Conservation (phyloP, 495 filamentous ascomycete species). For the Podospora pseudocomata region DNA sequence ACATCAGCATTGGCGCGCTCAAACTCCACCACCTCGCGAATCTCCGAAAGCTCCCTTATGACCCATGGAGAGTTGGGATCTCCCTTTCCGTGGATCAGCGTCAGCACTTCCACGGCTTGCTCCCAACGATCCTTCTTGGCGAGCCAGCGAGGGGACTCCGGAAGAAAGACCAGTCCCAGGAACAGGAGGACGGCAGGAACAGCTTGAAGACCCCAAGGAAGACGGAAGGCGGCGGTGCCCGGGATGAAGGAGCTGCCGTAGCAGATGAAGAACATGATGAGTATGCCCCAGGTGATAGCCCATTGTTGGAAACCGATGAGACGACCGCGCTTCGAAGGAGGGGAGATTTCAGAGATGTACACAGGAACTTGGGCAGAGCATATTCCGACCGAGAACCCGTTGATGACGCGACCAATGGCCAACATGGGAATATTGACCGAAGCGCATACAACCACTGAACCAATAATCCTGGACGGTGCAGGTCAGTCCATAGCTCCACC, state of each 20-base stretch:
- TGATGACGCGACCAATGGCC: slow-evolving; percentile 70
- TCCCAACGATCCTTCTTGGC: slow-evolving; percentile 72
- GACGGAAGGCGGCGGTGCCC: slow-evolving; percentile 58
- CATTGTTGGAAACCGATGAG: slow-evolving; percentile 71
- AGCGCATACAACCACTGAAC: slow-evolving; percentile 66
- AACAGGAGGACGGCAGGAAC: slow-evolving; percentile 65
- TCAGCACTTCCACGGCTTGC: slow-evolving; percentile 59
- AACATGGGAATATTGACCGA: slow-evolving; percentile 72
- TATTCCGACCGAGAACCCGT: slow-evolving; percentile 72
- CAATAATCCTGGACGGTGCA: slow-evolving; percentile 40
- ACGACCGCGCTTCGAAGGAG: slow-evolving; percentile 64
- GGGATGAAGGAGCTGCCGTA: slow-evolving; percentile 69
- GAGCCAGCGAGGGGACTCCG: slow-evolving; percentile 77
- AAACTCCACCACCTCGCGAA: slow-evolving; percentile 65
- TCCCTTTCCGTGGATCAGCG: slow-evolving; percentile 64
- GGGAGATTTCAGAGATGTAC: slow-evolving; percentile 71
- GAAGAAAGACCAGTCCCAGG: slow-evolving; percentile 59
- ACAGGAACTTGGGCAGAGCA: slow-evolving; percentile 77
- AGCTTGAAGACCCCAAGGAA: slow-evolving; percentile 76
- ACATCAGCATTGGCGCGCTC: slow-evolving; percentile 60
- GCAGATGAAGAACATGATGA: slow-evolving; percentile 74
- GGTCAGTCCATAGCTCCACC: neutral
- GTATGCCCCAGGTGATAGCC: slow-evolving; percentile 75
- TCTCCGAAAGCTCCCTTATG: slow-evolving; percentile 62
- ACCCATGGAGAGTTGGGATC: slow-evolving; percentile 61